These are phyloP conservation scores for Cercophora scortea DNA, from an alignment of 495 filamentous ascomycete genomes.

Conservation along the genomic window DNA sequence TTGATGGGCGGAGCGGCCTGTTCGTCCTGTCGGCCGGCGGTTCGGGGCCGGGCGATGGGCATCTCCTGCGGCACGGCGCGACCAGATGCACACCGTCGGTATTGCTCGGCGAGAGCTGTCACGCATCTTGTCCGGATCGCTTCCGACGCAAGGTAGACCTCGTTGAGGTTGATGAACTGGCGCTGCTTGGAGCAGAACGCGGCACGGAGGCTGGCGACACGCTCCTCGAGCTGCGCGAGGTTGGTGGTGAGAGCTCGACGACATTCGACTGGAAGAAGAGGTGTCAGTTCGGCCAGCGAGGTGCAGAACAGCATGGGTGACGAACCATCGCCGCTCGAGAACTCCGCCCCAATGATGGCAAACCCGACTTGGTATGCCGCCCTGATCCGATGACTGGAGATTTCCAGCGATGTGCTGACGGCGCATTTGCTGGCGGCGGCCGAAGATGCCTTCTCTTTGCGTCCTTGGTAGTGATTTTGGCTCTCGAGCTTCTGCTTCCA, in stretches of 20 bases:
- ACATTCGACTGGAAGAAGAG: slow-evolving; percentile 15
- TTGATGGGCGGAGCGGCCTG: background rate
- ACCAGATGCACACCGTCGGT: slow-evolving; percentile 27
- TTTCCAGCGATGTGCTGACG: slow-evolving; percentile 24
- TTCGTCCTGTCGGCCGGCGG: slow-evolving; percentile 5
- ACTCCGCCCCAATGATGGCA: slow-evolving; percentile 28
- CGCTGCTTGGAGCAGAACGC: slow-evolving; percentile 6
- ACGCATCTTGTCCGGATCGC: slow-evolving; percentile 21
- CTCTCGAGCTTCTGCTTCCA: slow-evolving; percentile 23
- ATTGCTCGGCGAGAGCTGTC: slow-evolving; percentile 25
- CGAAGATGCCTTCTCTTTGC: background rate
- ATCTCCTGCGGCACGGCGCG: slow-evolving; percentile 24
- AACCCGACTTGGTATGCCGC: slow-evolving; percentile 26
- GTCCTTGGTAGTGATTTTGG: slow-evolving; percentile 5
- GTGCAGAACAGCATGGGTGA: background rate
- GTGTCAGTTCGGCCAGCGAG: background rate
- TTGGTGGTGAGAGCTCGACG: slow-evolving; percentile 15
- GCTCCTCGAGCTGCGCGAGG: slow-evolving; percentile 19
- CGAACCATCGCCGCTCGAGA: slow-evolving; percentile 27
- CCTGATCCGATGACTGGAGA: slow-evolving; percentile 24
- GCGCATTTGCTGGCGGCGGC: slow-evolving; percentile 16
- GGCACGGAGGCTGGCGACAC: slow-evolving; percentile 15
- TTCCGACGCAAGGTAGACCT: slow-evolving; percentile 24
- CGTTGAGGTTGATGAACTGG: slow-evolving; percentile 21
- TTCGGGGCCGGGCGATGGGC: slow-evolving; percentile 14